phyloP scores from a whole-genome alignment of 2,329 filamentous ascomycete species.

The Xylaria sp. region DNA sequence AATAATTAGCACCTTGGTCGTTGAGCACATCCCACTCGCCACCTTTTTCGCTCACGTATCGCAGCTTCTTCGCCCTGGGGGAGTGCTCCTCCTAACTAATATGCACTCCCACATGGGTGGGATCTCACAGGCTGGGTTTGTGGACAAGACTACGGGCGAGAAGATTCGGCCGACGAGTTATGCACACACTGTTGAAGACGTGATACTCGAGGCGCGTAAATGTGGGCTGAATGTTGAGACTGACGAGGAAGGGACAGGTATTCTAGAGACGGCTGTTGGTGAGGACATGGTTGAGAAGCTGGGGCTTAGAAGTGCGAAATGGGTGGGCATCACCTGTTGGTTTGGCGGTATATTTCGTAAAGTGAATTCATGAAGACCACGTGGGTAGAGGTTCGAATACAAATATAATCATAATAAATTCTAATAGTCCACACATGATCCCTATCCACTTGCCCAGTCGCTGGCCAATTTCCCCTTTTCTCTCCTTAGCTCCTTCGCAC shows the following conservation, averaged over 20 bases:
- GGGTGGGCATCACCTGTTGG: slow-evolving; percentile 68
- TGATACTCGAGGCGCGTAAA: slow-evolving; percentile 60
- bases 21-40: slow-evolving; percentile 69
- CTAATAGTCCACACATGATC: no score
- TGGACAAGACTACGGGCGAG: slow-evolving; percentile 61
- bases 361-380: slow-evolving; percentile 11
- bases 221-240: slow-evolving; percentile 58
- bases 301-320: slow-evolving; percentile 71
- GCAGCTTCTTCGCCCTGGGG: slow-evolving; percentile 58
- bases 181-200: slow-evolving; percentile 63
- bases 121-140: slow-evolving; percentile 70
- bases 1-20: slow-evolving; percentile 70
- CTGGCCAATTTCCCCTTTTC: no score
- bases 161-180: slow-evolving; percentile 72
- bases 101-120: slow-evolving; percentile 75
- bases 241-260: slow-evolving; percentile 44
- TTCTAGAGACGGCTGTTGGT: slow-evolving; percentile 59
- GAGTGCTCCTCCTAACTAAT: slow-evolving; percentile 70
- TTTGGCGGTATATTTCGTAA: slow-evolving; percentile 61
- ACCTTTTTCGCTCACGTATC: slow-evolving; percentile 61
- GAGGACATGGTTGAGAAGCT: slow-evolving; percentile 67
- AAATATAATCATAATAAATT: no score
- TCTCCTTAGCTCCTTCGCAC: no score
- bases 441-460: no score
- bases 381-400: no score